Conservation (phyloP, 805 yeast genomes). For the Ascoidea rubescens region DNA sequence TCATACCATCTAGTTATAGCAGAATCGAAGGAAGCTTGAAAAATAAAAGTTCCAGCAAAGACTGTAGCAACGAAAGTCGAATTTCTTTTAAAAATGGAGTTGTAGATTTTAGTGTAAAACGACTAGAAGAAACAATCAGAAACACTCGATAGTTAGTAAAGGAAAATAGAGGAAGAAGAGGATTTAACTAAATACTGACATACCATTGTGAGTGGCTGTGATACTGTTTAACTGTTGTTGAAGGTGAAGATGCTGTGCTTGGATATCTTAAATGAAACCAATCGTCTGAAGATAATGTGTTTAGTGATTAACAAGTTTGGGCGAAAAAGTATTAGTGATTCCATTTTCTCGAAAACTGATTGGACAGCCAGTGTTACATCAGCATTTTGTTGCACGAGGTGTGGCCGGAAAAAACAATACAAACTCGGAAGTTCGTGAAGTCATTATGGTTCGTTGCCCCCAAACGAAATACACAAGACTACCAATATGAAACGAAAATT, state of each 20-base stretch:
- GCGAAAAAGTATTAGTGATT: no score
- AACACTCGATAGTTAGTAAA: not conserved
- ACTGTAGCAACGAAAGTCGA: constrained; percentile 74
- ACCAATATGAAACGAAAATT: no score
- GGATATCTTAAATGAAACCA: not conserved
- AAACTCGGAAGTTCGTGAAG: no score
- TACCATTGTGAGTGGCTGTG: no score
- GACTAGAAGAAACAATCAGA: not conserved
- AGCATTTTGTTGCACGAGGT: no score
- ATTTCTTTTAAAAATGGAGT: constrained; percentile 77
- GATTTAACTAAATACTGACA: no score
- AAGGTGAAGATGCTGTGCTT: not conserved
- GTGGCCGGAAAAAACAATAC: no score
- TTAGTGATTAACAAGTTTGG: not conserved
- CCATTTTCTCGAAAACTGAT: no score
- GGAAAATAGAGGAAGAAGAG: no score
- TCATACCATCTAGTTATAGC: constrained; percentile 61
- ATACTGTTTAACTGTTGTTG: not conserved
- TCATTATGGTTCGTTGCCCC: no score
- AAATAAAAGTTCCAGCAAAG: constrained; percentile 72
- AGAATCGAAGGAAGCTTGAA: constrained; percentile 64
- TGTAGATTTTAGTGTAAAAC: constrained; percentile 22
- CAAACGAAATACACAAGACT: no score
- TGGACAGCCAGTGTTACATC: no score
- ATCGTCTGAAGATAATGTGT: not conserved